Evolutionary conservation across 2,329 filamentous ascomycete species (phyloP).

Genomic region (Alternaria dauci): DNA sequence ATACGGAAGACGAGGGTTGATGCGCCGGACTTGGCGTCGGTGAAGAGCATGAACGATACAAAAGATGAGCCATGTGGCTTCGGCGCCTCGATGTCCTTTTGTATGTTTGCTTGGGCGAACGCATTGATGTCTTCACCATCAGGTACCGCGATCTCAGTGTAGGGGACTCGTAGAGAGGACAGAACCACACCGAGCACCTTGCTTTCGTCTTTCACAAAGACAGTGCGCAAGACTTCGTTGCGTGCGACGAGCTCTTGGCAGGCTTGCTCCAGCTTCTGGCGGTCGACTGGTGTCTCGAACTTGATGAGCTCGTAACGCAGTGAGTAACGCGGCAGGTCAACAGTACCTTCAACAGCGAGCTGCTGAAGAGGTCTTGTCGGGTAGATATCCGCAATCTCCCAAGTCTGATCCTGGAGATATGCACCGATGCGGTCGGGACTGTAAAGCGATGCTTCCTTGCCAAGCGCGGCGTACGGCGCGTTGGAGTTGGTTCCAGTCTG

Average conservation of each 20-base stretch:
- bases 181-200: conserved; percentile 67
- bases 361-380: conserved; percentile 68
- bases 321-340: conserved; percentile 67
- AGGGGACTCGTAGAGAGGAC: conserved; percentile 60
- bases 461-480: conserved; percentile 63
- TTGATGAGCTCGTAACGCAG: conserved; percentile 71
- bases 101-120: conserved; percentile 64
- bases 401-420: conserved; percentile 60
- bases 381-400: conserved; percentile 64
- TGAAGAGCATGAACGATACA: conserved; percentile 57
- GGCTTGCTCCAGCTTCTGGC: conserved; percentile 58
- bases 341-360: conserved; percentile 66
- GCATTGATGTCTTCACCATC: conserved; percentile 61
- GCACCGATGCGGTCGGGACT: conserved; percentile 60
- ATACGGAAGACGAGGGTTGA: conserved; percentile 67
- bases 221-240: conserved; percentile 72
- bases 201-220: conserved; percentile 64
- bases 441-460: conserved; percentile 55
- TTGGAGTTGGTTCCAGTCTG: conserved; percentile 36
- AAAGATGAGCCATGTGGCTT: conserved; percentile 65
- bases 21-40: conserved; percentile 64
- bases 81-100: conserved; percentile 63
- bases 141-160: conserved; percentile 49
- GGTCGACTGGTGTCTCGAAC: conserved; percentile 62
- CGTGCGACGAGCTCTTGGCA: conserved; percentile 65